phyloP scores from a whole-genome alignment of 352 stramenopile species.

The Globisporangium splendens region DNA sequence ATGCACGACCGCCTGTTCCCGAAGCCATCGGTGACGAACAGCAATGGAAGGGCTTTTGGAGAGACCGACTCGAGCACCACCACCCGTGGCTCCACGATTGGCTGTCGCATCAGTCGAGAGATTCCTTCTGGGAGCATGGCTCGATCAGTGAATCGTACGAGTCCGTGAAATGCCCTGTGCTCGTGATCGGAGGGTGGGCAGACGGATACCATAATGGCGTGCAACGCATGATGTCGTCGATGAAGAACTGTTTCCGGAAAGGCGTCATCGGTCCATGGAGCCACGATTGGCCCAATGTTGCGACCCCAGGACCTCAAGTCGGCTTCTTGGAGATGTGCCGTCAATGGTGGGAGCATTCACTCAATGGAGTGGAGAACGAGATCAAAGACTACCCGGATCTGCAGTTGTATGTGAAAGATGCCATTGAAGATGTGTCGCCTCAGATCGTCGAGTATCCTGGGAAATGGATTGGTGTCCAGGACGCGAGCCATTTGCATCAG shows the following conservation, averaged over 20 bases:
- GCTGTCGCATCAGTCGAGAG: slow-evolving; percentile 37
- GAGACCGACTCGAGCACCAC: slow-evolving; percentile 35
- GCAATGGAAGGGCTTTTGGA: slow-evolving; percentile 27
- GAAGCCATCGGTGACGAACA: slow-evolving; percentile 27
- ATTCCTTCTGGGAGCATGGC: slow-evolving; percentile 44
- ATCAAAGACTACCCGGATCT: slow-evolving; percentile 29
- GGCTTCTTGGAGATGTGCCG: slow-evolving; percentile 48
- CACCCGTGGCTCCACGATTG: slow-evolving; percentile 46
- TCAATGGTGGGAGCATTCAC: slow-evolving; percentile 41
- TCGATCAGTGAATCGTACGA: slow-evolving; percentile 42
- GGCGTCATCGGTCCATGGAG: slow-evolving; percentile 47
- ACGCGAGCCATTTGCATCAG: slow-evolving; percentile 28
- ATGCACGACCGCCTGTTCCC: slow-evolving; percentile 31
- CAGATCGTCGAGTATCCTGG: slow-evolving; percentile 39
- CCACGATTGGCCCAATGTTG: slow-evolving; percentile 50
- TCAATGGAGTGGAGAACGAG: slow-evolving; percentile 27
- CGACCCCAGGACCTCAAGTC: slow-evolving; percentile 35
- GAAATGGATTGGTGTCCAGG: slow-evolving; percentile 33
- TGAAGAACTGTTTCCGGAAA: slow-evolving; percentile 34
- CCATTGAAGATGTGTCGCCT: slow-evolving; percentile 25
- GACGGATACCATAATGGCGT: slow-evolving; percentile 52
- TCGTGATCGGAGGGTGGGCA: slow-evolving; percentile 45
- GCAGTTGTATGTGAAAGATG: slow-evolving; percentile 46
- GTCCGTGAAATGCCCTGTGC: slow-evolving; percentile 29
- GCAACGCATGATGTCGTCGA: slow-evolving; percentile 32